Conservation (phyloP, 768 basidiomycete species). For the Naganishia friedmannii region DNA sequence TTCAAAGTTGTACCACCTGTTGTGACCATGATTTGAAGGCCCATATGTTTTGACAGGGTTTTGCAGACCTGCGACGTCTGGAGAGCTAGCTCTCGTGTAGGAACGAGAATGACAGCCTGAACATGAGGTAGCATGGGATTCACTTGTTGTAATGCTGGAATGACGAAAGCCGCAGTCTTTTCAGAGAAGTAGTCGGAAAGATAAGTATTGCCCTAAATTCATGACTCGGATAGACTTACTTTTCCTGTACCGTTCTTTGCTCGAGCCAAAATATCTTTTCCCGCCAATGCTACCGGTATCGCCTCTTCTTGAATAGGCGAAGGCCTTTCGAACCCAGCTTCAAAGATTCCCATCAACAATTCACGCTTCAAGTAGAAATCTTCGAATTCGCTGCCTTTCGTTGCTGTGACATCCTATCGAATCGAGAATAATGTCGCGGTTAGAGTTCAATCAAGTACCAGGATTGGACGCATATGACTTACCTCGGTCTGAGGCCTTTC, state of each 20-base stretch:
- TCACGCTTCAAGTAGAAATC: slow-evolving; percentile 88
- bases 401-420: slow-evolving; percentile 76
- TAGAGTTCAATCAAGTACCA: not conserved
- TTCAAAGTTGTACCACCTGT: slow-evolving; percentile 97
- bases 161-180: slow-evolving; percentile 98
- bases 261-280: slow-evolving; percentile 68
- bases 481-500: slow-evolving; percentile 86
- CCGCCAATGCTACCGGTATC: slow-evolving; percentile 88
- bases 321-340: slow-evolving; percentile 87
- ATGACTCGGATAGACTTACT: slow-evolving; percentile 30
- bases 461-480: slow-evolving; percentile 23
- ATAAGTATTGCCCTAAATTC: not conserved
- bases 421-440: not conserved
- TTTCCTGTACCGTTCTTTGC: slow-evolving; percentile 67
- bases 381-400: slow-evolving; percentile 92
- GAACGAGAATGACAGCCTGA: slow-evolving; percentile 92
- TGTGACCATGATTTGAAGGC: slow-evolving; percentile 95
- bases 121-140: slow-evolving; percentile 80
- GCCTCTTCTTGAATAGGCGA: slow-evolving; percentile 99
- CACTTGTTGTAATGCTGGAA: slow-evolving; percentile 90
- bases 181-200: not conserved
- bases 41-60: slow-evolving; percentile 92
- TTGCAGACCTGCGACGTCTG: slow-evolving; percentile 99
- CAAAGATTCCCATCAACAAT: slow-evolving; percentile 98
- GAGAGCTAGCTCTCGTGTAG: slow-evolving; percentile 95